These are phyloP conservation scores for Gnetum montanum DNA, from an alignment of 75 land plant species.

Conservation along the genomic window DNA sequence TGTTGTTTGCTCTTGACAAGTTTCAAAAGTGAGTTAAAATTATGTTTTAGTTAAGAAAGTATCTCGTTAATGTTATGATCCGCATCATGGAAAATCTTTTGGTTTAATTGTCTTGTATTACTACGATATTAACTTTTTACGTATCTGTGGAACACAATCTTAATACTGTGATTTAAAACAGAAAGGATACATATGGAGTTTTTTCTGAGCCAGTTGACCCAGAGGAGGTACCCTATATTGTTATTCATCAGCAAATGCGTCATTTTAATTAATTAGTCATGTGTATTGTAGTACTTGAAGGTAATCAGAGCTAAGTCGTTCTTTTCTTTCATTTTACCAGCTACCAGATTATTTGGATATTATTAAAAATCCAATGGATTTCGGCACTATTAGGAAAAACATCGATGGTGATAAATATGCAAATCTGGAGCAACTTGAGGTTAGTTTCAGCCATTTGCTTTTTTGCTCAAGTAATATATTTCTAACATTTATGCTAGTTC, in stretches of 20 bases:
- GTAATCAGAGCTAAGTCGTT: neutral
- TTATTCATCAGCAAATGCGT: neutral
- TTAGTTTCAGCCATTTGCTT: slow-evolving; percentile 10
- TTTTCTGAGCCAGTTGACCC: slow-evolving; percentile 91
- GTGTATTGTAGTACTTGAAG: neutral
- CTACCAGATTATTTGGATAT: slow-evolving; percentile 89
- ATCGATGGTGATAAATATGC: slow-evolving; percentile 45
- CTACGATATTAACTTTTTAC: neutral
- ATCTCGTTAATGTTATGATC: neutral
- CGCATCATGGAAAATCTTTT: neutral
- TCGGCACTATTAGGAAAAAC: slow-evolving; percentile 68
- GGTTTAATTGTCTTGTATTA: neutral
- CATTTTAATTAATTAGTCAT: neutral
- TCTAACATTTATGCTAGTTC: too few relatives aligned
- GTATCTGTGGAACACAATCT: neutral
- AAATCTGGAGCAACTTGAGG: slow-evolving; percentile 74
- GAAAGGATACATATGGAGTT: slow-evolving; percentile 88
- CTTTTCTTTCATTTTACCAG: slow-evolving; percentile 28
- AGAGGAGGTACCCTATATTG: slow-evolving; percentile 36
- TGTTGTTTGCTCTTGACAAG: slow-evolving; percentile 63
- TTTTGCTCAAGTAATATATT: too few relatives aligned
- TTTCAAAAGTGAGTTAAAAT: slow-evolving; percentile 63
- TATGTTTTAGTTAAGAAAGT: neutral
- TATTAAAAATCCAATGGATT: slow-evolving; percentile 90
- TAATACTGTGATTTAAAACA: too few relatives aligned